A percentile compares a stretch with the other conserved stretches of the same genome.
Conservation (phyloP, 257 asterid species). For the Gardenia jasminoides region DNA sequence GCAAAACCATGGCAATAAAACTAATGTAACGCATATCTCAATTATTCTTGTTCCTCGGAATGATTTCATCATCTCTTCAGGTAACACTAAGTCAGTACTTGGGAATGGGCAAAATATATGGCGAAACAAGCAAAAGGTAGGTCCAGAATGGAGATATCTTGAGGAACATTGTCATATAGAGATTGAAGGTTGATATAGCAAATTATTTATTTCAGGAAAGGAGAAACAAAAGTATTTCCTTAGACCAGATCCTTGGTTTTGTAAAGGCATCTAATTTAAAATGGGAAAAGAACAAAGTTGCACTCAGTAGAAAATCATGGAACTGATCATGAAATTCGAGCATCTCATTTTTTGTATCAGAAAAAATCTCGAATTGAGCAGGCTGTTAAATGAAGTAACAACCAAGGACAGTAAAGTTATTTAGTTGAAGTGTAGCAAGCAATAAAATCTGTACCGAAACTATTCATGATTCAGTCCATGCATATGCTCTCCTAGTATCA, state of each 20-base stretch:
- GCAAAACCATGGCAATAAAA: neutral
- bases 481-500: neutral
- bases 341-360: too few relatives aligned
- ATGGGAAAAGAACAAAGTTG: too few relatives aligned
- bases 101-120: neutral
- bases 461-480: neutral
- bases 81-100: neutral
- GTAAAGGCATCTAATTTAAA: too few relatives aligned
- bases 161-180: too few relatives aligned
- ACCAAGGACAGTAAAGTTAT: neutral
- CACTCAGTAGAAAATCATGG: too few relatives aligned
- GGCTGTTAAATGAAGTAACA: neutral
- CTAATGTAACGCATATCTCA: neutral
- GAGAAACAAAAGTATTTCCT: too few relatives aligned
- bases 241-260: too few relatives aligned
- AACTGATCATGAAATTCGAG: too few relatives aligned
- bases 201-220: too few relatives aligned
- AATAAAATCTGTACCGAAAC: neutral
- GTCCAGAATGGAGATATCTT: too few relatives aligned
- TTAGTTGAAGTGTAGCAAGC: neutral
- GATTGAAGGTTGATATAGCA: too few relatives aligned
- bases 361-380: too few relatives aligned
- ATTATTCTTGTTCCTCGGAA: neutral
- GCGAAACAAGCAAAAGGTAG: neutral
- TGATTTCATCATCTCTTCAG: neutral